Percentiles rank a stretch among this genome's conserved stretches.
phyloP scores from a whole-genome alignment of 495 filamentous ascomycete species.

The Tuber aestivum region DNA sequence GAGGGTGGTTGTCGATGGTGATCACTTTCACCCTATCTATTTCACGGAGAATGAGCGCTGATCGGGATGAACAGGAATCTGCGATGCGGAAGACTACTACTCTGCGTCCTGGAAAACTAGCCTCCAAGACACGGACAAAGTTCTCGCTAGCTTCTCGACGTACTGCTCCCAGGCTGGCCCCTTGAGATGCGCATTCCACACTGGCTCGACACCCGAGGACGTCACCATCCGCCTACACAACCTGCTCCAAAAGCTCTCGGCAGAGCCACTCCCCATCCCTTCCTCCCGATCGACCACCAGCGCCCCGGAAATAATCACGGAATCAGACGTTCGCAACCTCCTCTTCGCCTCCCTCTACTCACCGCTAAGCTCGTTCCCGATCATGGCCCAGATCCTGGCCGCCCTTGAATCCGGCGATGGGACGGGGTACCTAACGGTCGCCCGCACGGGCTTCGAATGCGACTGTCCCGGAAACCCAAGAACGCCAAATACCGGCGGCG shows the following conservation, averaged over 20 bases:
- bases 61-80: slow-evolving; percentile 38
- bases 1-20: slow-evolving; percentile 50
- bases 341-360: slow-evolving; percentile 54
- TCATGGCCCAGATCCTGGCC: slow-evolving; percentile 52
- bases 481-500: slow-evolving; percentile 47
- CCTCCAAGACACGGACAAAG: slow-evolving; percentile 52
- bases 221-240: slow-evolving; percentile 46
- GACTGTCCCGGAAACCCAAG: slow-evolving; percentile 34
- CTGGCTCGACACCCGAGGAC: slow-evolving; percentile 43
- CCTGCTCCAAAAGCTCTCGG: slow-evolving; percentile 47
- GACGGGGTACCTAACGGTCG: slow-evolving; percentile 49
- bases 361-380: slow-evolving; percentile 55
- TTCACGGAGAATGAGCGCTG: background rate
- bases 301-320: slow-evolving; percentile 42
- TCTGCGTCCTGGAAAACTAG: slow-evolving; percentile 49
- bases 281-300: slow-evolving; percentile 19
- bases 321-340: slow-evolving; percentile 46
- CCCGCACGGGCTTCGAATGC: slow-evolving; percentile 42
- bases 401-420: slow-evolving; percentile 55
- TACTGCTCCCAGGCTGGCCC: slow-evolving; percentile 53
- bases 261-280: slow-evolving; percentile 50
- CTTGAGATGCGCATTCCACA: slow-evolving; percentile 48
- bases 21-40: slow-evolving; percentile 9
- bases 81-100: slow-evolving; percentile 50
- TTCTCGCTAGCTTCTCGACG: slow-evolving; percentile 51